Percentiles rank a stretch among this genome's conserved stretches.
Conservation (phyloP, 805 yeast species). For the Kodamaea laetipori region DNA sequence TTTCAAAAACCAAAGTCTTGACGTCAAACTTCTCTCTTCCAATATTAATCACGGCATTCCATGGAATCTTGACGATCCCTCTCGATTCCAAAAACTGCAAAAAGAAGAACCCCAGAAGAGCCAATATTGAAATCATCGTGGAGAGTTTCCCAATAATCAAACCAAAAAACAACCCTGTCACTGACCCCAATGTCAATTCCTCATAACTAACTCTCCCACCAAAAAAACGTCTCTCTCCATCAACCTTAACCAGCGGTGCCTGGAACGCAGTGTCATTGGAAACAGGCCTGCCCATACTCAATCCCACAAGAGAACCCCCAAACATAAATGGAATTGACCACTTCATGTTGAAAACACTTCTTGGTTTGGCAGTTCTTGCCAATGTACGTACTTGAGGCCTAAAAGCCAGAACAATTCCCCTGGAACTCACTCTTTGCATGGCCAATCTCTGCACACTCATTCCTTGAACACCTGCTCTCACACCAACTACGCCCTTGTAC, state of each 20-base stretch:
- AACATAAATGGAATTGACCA: neutral
- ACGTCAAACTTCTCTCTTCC: constrained; percentile 46
- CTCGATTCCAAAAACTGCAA: constrained; percentile 58
- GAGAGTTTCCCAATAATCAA: constrained; percentile 62
- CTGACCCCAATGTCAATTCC: constrained; percentile 64
- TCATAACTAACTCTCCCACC: constrained; percentile 57
- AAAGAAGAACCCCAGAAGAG: constrained; percentile 44
- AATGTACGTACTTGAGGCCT: no score
- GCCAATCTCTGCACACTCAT: no score
- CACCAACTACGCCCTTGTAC: no score
- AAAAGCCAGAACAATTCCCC: no score
- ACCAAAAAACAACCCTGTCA: constrained; percentile 61
- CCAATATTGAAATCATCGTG: constrained; percentile 50
- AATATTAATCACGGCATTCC: constrained; percentile 36
- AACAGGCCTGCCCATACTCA: neutral
- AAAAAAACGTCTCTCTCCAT: constrained; percentile 24
- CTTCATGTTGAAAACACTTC: neutral
- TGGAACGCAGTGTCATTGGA: constrained; percentile 17
- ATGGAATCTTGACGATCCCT: constrained; percentile 51
- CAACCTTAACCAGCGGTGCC: constrained; percentile 2
- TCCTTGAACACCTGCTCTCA: no score
- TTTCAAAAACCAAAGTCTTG: constrained; percentile 53
- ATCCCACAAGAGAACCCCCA: constrained; percentile 8
- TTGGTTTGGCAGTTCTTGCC: no score
- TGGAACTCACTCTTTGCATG: no score